Percentiles rank a stretch among this genome's conserved stretches.
Evolutionary conservation across 2,329 filamentous ascomycete species (phyloP).

Genomic region (Camillea tinctor): DNA sequence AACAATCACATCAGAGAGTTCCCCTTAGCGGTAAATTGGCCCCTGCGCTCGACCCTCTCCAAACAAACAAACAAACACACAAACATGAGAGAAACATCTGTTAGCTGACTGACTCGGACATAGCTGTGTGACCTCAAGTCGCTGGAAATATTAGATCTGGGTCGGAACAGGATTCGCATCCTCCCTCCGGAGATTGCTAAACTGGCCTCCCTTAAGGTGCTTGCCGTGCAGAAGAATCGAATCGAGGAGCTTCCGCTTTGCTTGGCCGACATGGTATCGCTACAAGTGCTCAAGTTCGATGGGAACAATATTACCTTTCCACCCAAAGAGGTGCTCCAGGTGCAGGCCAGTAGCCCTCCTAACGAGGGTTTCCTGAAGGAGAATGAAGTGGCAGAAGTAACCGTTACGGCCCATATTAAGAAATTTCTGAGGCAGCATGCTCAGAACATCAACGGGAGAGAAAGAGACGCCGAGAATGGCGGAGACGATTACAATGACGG

Average conservation of each 20-base stretch:
- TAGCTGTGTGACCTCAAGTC: slow-evolving; percentile 84
- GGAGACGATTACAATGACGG: slow-evolving; percentile 69
- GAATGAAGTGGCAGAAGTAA: slow-evolving; percentile 61
- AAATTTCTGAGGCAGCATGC: slow-evolving; percentile 56
- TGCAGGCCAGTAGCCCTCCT: slow-evolving; percentile 53
- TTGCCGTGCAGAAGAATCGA: slow-evolving; percentile 83
- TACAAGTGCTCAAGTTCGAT: slow-evolving; percentile 86
- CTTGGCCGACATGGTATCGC: slow-evolving; percentile 82
- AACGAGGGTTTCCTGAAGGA: slow-evolving; percentile 58
- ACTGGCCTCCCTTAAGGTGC: slow-evolving; percentile 81
- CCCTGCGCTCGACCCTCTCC: slow-evolving; percentile 12
- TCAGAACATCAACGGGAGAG: slow-evolving; percentile 45
- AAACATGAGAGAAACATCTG: background rate
- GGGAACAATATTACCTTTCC: slow-evolving; percentile 85
- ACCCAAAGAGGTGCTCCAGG: slow-evolving; percentile 65
- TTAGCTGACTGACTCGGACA: slow-evolving; percentile 21
- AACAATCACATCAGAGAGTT: slow-evolving; percentile 71
- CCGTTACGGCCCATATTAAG: slow-evolving; percentile 61
- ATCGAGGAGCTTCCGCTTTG: slow-evolving; percentile 82
- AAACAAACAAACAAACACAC: slow-evolving; percentile 5
- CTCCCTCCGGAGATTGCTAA: slow-evolving; percentile 79
- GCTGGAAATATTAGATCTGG: slow-evolving; percentile 89
- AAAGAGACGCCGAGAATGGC: slow-evolving; percentile 52
- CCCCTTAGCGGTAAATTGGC: slow-evolving; percentile 49
- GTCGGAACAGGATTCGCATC: slow-evolving; percentile 77